Evolutionary conservation across 1,284 basidiomycete genomes (phyloP).

Genomic region (Sanghuangporus baumii): DNA sequence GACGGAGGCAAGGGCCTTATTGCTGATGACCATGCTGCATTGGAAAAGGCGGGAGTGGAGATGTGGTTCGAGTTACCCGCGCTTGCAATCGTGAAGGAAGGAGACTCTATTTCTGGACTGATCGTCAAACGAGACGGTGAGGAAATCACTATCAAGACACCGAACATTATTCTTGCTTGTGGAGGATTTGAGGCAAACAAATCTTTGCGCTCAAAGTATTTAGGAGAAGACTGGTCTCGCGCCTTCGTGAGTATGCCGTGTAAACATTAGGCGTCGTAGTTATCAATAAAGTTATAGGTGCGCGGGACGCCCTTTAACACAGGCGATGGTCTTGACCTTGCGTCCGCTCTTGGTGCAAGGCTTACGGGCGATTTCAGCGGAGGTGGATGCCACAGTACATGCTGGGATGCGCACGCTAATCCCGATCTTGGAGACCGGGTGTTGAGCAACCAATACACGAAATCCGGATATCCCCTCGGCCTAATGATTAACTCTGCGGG

Average conservation of each 20-base stretch:
- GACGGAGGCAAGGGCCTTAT: slow-evolving; percentile 68
- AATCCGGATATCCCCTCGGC: slow-evolving; percentile 66
- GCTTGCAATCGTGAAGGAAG: slow-evolving; percentile 35
- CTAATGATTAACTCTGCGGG: slow-evolving; percentile 59
- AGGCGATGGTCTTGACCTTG: slow-evolving; percentile 56
- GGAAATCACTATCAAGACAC: slow-evolving; percentile 31
- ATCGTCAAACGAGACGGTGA: slow-evolving; percentile 35
- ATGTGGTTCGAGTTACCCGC: slow-evolving; percentile 52
- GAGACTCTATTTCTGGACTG: slow-evolving; percentile 37
- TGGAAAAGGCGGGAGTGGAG: slow-evolving; percentile 44
- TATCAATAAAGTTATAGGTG: slow-evolving; percentile 34
- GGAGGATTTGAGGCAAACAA: slow-evolving; percentile 60
- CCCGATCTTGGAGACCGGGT: slow-evolving; percentile 44
- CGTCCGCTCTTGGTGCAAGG: slow-evolving; percentile 45
- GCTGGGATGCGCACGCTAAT: slow-evolving; percentile 63
- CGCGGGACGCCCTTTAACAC: slow-evolving; percentile 65
- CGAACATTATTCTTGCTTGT: slow-evolving; percentile 51
- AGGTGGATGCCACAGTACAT: slow-evolving; percentile 58
- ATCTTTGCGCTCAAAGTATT: slow-evolving; percentile 42
- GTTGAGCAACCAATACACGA: slow-evolving; percentile 64
- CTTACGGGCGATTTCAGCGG: slow-evolving; percentile 48
- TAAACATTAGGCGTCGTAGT: background rate
- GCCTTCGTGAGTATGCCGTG: slow-evolving; percentile 41
- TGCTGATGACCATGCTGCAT: slow-evolving; percentile 44
- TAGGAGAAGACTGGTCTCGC: slow-evolving; percentile 50